Evolutionary conservation across 306 rosid genomes (phyloP).

Genomic region (Acacia melanoxylon): DNA sequence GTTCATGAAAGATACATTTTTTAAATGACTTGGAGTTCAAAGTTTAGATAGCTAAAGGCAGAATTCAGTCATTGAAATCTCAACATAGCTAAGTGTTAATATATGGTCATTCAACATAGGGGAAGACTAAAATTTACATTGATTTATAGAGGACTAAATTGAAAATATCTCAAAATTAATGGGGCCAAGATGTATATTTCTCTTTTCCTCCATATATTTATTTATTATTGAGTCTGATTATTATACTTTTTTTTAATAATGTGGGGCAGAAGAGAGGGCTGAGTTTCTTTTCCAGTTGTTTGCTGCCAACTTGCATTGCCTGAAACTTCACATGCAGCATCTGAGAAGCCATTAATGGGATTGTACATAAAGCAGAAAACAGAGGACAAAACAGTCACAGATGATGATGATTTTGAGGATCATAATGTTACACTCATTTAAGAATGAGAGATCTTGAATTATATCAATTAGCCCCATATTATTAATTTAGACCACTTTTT

Average conservation of each 20-base stretch:
- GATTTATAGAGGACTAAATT: background rate
- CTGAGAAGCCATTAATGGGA: conserved; percentile 26
- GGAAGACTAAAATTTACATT: background rate
- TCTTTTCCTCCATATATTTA: background rate
- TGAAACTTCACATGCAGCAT: conserved; percentile 36
- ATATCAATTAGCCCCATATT: background rate
- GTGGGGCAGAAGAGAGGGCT: conserved; percentile 73
- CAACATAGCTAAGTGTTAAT: too few relatives aligned
- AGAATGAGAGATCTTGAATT: background rate
- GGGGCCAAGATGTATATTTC: background rate
- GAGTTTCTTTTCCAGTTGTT: conserved; percentile 69
- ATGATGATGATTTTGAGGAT: background rate
- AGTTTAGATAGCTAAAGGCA: background rate
- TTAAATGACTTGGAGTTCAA: background rate
- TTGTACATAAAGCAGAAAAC: conserved; percentile 38
- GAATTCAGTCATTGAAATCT: background rate
- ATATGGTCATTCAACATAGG: too few relatives aligned
- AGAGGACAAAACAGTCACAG: background rate
- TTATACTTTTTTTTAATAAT: background rate
- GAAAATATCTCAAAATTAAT: background rate
- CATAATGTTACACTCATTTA: background rate
- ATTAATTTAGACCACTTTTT: background rate
- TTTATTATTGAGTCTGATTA: background rate
- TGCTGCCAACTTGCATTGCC: conserved; percentile 69
- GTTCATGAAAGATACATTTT: background rate